Evolutionary conservation across 805 yeast genomes (phyloP).

Genomic region (Groenewaldozyma tartarivorans): DNA sequence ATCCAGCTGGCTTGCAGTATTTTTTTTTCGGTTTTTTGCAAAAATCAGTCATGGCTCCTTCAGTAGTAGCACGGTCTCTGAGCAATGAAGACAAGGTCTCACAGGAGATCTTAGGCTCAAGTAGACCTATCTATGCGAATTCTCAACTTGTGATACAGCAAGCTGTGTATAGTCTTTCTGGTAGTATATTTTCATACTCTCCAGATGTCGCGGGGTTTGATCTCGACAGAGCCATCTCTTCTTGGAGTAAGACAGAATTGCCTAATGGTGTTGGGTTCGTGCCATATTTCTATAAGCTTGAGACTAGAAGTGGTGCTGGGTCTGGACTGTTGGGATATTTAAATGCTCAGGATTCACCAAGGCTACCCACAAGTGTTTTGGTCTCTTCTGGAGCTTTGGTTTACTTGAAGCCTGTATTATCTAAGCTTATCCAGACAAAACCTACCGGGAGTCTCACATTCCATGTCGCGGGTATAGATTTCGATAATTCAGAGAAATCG

Average conservation of each 20-base stretch:
- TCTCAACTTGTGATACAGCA: constrained; percentile 24
- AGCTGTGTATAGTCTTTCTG: constrained; percentile 26
- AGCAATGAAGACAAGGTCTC: too few species aligned
- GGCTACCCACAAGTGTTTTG: constrained; percentile 34
- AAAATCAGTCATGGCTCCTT: too few species aligned
- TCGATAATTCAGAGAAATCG: constrained; percentile 38
- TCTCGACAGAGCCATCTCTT: constrained; percentile 47
- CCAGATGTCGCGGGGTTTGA: constrained; percentile 49
- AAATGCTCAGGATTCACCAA: constrained; percentile 4
- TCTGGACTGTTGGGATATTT: constrained; percentile 67
- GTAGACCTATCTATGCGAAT: constrained; percentile 18
- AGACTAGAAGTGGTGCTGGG: constrained; percentile 80
- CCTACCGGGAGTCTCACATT: constrained; percentile 37
- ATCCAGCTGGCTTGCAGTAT: too few species aligned
- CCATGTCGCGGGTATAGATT: constrained; percentile 70
- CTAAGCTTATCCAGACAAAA: constrained; percentile 2
- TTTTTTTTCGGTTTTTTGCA: too few species aligned
- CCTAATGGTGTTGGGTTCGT: constrained; percentile 45
- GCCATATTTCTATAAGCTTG: constrained; percentile 48
- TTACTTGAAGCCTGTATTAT: constrained; percentile 55
- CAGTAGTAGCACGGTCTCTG: too few species aligned
- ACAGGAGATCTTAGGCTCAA: constrained; percentile 12
- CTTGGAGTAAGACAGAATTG: constrained; percentile 50
- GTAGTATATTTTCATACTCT: constrained; percentile 39
- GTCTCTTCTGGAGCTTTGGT: constrained; percentile 60